Conservation (phyloP, 441 rosid genomes). For the Rhodomyrtus psidioides region DNA sequence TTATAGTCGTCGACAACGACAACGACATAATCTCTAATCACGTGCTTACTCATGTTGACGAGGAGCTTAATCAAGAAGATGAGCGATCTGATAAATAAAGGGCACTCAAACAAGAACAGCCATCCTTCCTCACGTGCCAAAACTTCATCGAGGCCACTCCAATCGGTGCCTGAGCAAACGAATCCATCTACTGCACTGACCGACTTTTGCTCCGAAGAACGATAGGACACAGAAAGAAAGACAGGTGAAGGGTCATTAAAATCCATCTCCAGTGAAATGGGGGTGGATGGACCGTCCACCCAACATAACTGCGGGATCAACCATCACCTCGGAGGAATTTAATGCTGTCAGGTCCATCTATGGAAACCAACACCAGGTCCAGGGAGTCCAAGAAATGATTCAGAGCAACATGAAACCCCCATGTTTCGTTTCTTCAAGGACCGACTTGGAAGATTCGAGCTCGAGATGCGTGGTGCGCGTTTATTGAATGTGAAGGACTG, state of each 20-base stretch:
- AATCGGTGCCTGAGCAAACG: background rate
- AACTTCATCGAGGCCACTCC: background rate
- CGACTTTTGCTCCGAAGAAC: background rate
- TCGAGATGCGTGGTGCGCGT: background rate
- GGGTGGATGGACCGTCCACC: background rate
- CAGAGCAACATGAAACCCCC: background rate
- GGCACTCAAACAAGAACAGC: background rate
- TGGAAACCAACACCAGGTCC: background rate
- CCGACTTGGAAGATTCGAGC: background rate
- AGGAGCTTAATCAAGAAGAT: background rate
- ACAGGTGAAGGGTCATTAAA: background rate
- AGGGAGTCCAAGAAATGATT: background rate
- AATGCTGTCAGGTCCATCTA: background rate
- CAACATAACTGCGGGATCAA: background rate
- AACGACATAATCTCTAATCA: background rate
- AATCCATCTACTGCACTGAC: background rate
- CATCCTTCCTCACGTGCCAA: background rate
- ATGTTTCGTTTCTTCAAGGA: background rate
- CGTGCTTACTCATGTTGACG: background rate
- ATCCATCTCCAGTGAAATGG: background rate
- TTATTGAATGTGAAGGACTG: background rate
- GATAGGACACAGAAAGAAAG: background rate
- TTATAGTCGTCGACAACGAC: too few species aligned
- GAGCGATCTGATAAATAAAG: background rate
- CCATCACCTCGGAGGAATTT: background rate